Evolutionary conservation across 345 rosid species (phyloP), one percentile per base, ranked within the genome.

Genomic region (Trapa incisa): DNA sequence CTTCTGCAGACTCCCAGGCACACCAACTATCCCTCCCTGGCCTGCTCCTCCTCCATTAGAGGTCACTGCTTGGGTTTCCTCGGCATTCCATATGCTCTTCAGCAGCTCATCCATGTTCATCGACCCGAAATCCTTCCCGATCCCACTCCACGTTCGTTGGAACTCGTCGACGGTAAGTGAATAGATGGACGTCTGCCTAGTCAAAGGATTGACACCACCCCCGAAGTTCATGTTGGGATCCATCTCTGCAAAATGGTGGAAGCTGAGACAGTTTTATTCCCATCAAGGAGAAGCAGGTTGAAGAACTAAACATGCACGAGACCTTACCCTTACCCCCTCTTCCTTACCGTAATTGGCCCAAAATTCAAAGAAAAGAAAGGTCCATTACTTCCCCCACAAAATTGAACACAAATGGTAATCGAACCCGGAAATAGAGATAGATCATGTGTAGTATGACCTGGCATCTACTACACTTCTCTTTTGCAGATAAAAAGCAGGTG

Each of bases 71-170:
- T 93, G 96, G 56, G 71, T 86, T 81, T 89, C 97, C 76, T 91
- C 99, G 41, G 91, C 99, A 67, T 80, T 86, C 91, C 96, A 94
- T 68, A 94, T 82, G 72, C 76, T 94, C 72, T 87, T 94, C 71
- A 94, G 64, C 64, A 94, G 80, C 76, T 94, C 99, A 58, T 94
- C 99, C 96, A 94, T 94, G 79, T 94, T 94, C 93, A 94, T 87
- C 9, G 97, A 94, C 42, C 99, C 99, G 29, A 91, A 84, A 72
- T 94, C 97, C 82, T 86, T 94, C 4, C 91, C 89, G 4, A 82
- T 67, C 36, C 91, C 97, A 58, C 88, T 83, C 70, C 83, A 73
- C 5, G 92, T 84, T 83, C 65, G 89, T 68, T 91, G 99, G 42
- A 94, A 77, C 84, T 89, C 99, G 65, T 89, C 97, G 58, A 94